Base-by-base conservation (phyloP, 2,329 filamentous ascomycete species). In the Ascochyta fabae region DNA sequence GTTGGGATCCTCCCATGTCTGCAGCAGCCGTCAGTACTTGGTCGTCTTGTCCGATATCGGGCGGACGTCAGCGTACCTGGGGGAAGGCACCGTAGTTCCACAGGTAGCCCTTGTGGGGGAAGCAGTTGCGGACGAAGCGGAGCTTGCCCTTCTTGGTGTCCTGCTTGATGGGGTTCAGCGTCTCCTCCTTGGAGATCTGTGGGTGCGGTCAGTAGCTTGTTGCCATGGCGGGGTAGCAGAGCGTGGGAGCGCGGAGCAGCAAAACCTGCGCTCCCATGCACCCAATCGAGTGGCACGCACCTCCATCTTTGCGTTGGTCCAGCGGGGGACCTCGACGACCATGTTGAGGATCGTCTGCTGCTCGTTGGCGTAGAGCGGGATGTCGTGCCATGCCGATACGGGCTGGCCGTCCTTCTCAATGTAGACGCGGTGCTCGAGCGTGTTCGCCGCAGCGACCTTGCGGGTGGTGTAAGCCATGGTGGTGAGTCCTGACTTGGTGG, bases 81-180 rank as follows among this genome's bases (percentile, higher is more conserved):
- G 95, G 95, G 88, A 99, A 98, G 80, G 93, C 93, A 83, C 95
- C 95, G 83, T 99, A 99, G 88, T 99, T 99, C 95, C 95, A 99
- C 72, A 99, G 91, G 82, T 99, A 99, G 68, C 95, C 95, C 88
- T 99, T 98, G 90, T 99, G 95, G 72, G 95, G 95, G 87, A 99
- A 99, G 89, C 95, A 99, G 89, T 99, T 99, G 83, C 95, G 92
- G 78, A 99, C 95, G 79, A 89, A 99, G 76, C 95, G 91, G 74
- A 98, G 92, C 87, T 97, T 98, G 86, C 94, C 95, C 87, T 99
- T 98, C 90, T 99, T 98, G 80, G 88, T 87, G 79, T 99, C 95
- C 85, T 99, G 95, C 89, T 97, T 97, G 85, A 97, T 96, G 77
- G 94, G 94, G 86, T 97, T 98, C 78, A 98, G 89, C 75, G 90